Evolutionary conservation across 345 rosid species (phyloP).

Genomic region (Citrus reticulata): DNA sequence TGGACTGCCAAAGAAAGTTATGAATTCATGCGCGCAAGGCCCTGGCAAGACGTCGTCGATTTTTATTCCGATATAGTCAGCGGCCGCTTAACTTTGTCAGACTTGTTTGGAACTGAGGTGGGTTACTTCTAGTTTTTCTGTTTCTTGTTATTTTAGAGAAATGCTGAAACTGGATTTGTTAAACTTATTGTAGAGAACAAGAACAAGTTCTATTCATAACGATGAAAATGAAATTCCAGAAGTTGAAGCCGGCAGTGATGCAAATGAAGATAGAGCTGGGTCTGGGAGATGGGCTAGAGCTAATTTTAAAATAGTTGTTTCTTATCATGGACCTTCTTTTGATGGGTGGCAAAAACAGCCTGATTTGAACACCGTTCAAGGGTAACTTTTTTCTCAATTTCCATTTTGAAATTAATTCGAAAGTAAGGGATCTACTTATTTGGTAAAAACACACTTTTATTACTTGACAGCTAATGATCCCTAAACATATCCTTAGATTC

Average conservation of each 20-base stretch:
- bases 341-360: conserved; percentile 99
- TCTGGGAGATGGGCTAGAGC: conserved; percentile 79
- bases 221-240: conserved; percentile 30
- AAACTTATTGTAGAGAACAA: conserved; percentile 31
- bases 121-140: not conserved
- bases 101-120: conserved; percentile 54
- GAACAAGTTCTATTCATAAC: conserved; percentile 19
- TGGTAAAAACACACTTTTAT: not conserved
- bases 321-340: conserved; percentile 78
- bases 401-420: not conserved
- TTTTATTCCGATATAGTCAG: conserved; percentile 58
- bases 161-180: not conserved
- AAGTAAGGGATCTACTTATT: not conserved
- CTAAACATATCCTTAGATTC: too few relatives aligned
- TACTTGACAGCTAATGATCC: not conserved
- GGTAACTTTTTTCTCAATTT: conserved; percentile 35
- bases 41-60: conserved; percentile 66
- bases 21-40: conserved; percentile 64
- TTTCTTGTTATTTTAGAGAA: not conserved
- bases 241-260: conserved; percentile 26
- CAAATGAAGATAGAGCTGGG: conserved; percentile 38
- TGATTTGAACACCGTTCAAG: conserved; percentile 77
- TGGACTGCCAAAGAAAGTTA: conserved; percentile 86
- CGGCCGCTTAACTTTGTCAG: conserved; percentile 34
- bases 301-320: conserved; percentile 70